Percentiles rank a stretch among this genome's conserved stretches.
phyloP scores from a whole-genome alignment of 176 grass and related monocot genomes.

The Puya raimondii region DNA sequence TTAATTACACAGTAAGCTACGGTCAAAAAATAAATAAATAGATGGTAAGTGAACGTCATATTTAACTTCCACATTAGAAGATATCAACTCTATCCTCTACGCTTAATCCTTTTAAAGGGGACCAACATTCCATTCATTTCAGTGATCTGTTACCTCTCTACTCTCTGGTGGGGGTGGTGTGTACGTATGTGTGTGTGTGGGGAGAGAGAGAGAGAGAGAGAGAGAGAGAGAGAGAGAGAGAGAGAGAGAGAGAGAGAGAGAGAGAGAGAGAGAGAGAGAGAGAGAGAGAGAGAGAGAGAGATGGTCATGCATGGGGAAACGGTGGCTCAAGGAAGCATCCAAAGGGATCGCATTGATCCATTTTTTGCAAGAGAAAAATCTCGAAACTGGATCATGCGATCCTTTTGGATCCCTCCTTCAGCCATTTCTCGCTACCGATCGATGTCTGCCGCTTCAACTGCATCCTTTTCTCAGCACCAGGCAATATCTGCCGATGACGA shows the following conservation, averaged over 20 bases:
- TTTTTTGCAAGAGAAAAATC: neutral
- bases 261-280: conserved; percentile 1
- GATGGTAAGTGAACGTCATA: too few species aligned
- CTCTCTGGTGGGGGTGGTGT: too few species aligned
- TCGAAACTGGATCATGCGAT: conserved; percentile 23
- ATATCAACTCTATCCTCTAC: too few species aligned
- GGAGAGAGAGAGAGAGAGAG: conserved; percentile 1
- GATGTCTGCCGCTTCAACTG: neutral
- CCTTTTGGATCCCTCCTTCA: conserved; percentile 33
- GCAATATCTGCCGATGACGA: neutral
- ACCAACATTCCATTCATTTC: neutral
- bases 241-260: conserved; percentile 1
- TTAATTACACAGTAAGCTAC: too few species aligned
- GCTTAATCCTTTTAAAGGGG: too few species aligned
- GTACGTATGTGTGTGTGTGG: too few species aligned
- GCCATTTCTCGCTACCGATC: neutral
- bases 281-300: neutral
- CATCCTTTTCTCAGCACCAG: neutral
- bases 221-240: conserved; percentile 1
- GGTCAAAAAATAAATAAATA: too few species aligned
- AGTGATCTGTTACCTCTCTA: neutral
- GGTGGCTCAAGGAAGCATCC: conserved; percentile 30
- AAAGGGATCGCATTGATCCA: conserved; percentile 43
- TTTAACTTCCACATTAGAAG: too few species aligned
- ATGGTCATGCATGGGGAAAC: neutral